A percentile compares a stretch with the other conserved stretches of the same genome.
Conservation (phyloP, 169 alveolate genomes). For the Plasmodium knowlesi region DNA sequence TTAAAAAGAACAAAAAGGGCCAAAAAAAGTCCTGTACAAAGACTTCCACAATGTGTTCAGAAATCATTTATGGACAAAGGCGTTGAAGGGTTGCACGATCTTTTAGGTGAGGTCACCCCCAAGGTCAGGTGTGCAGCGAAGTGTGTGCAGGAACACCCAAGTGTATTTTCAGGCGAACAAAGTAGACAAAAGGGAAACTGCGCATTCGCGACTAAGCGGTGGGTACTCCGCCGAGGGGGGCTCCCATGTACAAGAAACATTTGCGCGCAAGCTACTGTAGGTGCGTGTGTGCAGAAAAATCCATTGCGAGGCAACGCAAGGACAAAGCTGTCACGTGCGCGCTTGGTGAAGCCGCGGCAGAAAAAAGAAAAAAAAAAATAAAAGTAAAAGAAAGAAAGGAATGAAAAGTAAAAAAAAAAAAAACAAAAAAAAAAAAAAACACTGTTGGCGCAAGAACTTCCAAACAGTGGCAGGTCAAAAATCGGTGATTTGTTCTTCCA, state of each 20-base stretch:
- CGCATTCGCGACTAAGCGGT: not conserved
- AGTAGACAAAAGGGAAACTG: not conserved
- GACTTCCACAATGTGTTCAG: not conserved
- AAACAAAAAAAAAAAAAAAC: not conserved
- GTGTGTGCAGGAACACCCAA: not conserved
- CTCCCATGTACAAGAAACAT: not conserved
- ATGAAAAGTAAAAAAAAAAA: not conserved
- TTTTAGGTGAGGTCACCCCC: not conserved
- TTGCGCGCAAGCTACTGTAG: not conserved
- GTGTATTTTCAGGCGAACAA: not conserved
- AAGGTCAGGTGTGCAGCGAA: not conserved
- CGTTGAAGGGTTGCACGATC: not conserved
- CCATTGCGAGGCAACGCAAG: slow-evolving; percentile 5
- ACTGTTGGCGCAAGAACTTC: not conserved
- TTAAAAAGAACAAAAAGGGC: slow-evolving; percentile 26
- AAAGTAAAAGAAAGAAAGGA: not conserved
- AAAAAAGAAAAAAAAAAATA: not conserved
- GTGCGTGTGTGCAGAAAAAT: not conserved
- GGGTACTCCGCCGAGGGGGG: not conserved
- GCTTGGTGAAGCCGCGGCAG: not conserved
- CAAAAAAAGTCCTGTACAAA: slow-evolving; percentile 19
- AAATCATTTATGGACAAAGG: slow-evolving; percentile 1
- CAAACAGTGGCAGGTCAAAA: not conserved
- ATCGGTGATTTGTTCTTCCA: not conserved
- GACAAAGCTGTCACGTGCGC: not conserved